Evolutionary conservation across 2,329 filamentous ascomycete genomes (phyloP).

Genomic region (Talaromyces sp.): DNA sequence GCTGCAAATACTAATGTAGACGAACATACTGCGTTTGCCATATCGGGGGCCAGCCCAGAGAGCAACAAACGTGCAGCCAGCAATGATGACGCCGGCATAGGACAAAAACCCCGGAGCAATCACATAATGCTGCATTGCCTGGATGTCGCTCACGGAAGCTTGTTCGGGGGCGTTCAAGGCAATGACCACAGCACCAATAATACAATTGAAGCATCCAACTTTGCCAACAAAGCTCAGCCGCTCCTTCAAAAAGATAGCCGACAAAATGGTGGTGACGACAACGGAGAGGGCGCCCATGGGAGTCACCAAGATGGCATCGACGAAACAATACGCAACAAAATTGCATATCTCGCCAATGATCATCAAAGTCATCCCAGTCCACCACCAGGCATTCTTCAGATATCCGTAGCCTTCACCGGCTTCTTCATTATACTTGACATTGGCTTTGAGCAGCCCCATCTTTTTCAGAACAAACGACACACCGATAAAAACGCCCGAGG

Average conservation of each 20-base stretch:
- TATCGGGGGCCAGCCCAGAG: constrained; percentile 80
- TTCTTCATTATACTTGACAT: constrained; percentile 92
- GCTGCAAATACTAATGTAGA: constrained; percentile 95
- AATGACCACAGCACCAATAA: constrained; percentile 87
- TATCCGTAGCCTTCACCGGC: constrained; percentile 97
- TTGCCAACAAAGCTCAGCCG: constrained; percentile 92
- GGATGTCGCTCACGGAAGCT: constrained; percentile 77
- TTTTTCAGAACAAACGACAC: constrained; percentile 96
- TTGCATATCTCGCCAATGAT: constrained; percentile 95
- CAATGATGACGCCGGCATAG: constrained; percentile 76
- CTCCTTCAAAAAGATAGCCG: constrained; percentile 93
- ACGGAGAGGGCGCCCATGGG: constrained; percentile 86
- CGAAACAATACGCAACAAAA: constrained; percentile 94
- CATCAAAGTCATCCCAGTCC: constrained; percentile 93
- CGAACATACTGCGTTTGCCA: constrained; percentile 95
- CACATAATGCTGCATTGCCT: constrained; percentile 86
- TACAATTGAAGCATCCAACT: constrained; percentile 91
- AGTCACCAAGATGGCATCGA: constrained; percentile 91
- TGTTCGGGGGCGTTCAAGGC: constrained; percentile 86
- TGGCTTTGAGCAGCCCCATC: constrained; percentile 80
- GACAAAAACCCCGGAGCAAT: constrained; percentile 78
- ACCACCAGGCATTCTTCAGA: constrained; percentile 92
- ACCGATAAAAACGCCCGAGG: constrained; percentile 88
- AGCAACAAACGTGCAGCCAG: constrained; percentile 66
- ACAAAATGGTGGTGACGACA: constrained; percentile 84